Conservation (phyloP, 1,139 yeast genomes). For the Blastobotrys persicus region DNA sequence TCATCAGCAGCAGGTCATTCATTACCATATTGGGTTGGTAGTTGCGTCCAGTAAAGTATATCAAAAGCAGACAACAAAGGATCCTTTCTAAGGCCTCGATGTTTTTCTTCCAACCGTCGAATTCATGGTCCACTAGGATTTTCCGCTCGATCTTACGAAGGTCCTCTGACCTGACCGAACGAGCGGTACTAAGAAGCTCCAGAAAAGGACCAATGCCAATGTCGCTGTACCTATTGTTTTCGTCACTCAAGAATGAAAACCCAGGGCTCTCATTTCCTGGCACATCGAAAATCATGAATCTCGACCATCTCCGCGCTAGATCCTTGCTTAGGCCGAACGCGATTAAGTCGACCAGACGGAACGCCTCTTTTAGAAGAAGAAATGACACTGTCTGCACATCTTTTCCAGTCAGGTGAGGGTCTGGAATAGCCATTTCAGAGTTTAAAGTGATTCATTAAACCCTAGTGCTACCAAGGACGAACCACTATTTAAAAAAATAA, state of each 20-base stretch:
- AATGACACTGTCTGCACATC: background rate
- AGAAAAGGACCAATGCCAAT: background rate
- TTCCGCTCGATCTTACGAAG: background rate
- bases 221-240: background rate
- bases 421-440: too few species aligned
- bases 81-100: background rate
- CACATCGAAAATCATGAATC: constrained; percentile 1
- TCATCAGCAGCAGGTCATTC: background rate
- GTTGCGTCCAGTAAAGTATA: constrained; percentile 1
- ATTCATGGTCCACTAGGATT: too few species aligned
- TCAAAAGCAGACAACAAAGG: background rate
- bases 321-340: background rate
- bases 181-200: background rate
- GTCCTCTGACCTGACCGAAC: background rate
- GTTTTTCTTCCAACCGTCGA: background rate
- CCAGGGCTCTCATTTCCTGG: background rate
- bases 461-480: too few species aligned
- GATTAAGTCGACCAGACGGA: background rate
- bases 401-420: background rate
- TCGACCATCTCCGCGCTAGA: constrained; percentile 4
- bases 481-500: too few species aligned
- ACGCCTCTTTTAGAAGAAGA: background rate
- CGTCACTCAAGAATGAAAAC: constrained; percentile 1
- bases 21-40: too few species aligned
- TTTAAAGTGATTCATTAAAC: too few species aligned